These are phyloP conservation scores for Aspergillus nomiae DNA, from an alignment of 2,329 filamentous ascomycete species.

Conservation along the genomic window DNA sequence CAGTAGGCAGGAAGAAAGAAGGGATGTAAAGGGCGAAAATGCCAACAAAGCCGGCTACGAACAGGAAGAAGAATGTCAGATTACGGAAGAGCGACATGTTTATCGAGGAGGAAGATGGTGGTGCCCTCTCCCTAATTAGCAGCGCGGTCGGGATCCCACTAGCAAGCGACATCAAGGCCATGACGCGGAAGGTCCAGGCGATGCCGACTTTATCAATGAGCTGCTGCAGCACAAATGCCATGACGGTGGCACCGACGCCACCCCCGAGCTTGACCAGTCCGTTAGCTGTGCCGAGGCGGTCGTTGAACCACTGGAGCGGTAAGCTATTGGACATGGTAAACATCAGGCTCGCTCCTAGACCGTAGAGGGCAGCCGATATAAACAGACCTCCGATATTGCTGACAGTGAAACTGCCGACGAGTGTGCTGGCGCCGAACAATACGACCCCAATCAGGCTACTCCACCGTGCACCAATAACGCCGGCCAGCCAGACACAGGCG, in stretches of 20 bases:
- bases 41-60: neutral
- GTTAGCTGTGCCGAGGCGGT: neutral
- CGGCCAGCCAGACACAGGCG: too few relatives aligned
- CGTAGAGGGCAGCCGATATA: too few relatives aligned
- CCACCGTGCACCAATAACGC: too few relatives aligned
- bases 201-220: neutral
- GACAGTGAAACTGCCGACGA: too few relatives aligned
- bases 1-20: neutral
- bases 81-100: neutral
- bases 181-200: neutral
- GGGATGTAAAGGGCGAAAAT: neutral
- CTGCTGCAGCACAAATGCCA: neutral
- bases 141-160: neutral
- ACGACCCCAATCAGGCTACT: too few relatives aligned
- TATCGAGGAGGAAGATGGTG: neutral
- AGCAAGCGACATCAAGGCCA: neutral
- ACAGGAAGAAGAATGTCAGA: neutral
- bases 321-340: neutral
- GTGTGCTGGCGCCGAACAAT: too few relatives aligned
- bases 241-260: neutral
- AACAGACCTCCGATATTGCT: too few relatives aligned
- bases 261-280: neutral
- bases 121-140: neutral
- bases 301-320: neutral
- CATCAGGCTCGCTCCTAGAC: neutral